Evolutionary conservation across 1,284 basidiomycete species (phyloP).

Genomic region (Apiotrichum montevideense): DNA sequence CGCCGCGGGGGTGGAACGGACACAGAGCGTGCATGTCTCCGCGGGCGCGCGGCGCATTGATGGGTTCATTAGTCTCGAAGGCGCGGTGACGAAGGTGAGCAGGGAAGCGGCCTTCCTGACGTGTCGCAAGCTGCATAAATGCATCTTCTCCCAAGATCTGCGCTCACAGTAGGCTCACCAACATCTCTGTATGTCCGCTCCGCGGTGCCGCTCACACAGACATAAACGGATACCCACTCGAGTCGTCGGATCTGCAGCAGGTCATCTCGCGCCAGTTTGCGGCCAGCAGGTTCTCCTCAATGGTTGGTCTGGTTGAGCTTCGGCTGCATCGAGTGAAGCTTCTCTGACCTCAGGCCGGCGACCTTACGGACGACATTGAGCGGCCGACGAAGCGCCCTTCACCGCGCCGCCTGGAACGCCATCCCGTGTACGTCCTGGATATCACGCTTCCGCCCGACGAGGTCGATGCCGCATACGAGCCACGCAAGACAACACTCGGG

Average conservation of each 20-base stretch:
- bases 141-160: background rate
- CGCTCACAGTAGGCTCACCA: conserved; percentile 58
- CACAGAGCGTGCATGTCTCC: conserved; percentile 58
- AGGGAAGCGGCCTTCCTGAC: too few species aligned
- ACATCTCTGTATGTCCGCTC: conserved; percentile 62
- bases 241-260: conserved; percentile 58
- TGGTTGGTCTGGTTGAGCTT: conserved; percentile 3
- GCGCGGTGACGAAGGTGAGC: conserved; percentile 63
- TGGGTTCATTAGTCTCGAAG: conserved; percentile 74
- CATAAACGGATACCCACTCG: conserved; percentile 71
- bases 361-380: conserved; percentile 8
- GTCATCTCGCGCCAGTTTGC: conserved; percentile 61
- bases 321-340: background rate
- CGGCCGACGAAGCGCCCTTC: conserved; percentile 57
- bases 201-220: conserved; percentile 50
- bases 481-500: conserved; percentile 62
- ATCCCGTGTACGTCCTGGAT: conserved; percentile 73
- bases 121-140: too few species aligned
- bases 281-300: conserved; percentile 25
- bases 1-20: conserved; percentile 42
- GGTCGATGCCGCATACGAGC: conserved; percentile 71
- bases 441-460: conserved; percentile 58
- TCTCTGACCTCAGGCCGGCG: conserved; percentile 41
- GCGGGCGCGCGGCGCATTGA: conserved; percentile 56
- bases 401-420: conserved; percentile 63